Base-by-base conservation (phyloP, 2,329 filamentous ascomycete genomes). In the Zalaria obscura region DNA sequence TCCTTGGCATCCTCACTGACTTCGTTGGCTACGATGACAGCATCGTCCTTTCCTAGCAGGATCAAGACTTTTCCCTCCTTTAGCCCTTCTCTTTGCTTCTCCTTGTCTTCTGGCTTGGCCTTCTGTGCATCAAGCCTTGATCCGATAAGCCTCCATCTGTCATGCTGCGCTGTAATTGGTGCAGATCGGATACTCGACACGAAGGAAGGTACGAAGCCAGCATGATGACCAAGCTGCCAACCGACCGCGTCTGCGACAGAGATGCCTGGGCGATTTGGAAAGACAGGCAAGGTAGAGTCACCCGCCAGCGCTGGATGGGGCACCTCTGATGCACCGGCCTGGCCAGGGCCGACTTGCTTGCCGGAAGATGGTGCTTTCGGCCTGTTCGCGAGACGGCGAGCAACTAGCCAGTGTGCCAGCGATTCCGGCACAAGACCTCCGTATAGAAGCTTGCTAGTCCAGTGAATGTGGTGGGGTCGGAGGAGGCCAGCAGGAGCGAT, bases 401-500 rank as follows among this genome's bases (percentile, higher is more conserved):
- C 59, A 5, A 78, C 72, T 7, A 76, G 52, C n/a, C 56, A 61
- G n/a, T 63, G 57, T 2, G 75, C 58, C 5, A 83, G 48, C 37
- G 60, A 64, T 45, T 76, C 72, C 0, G 82, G 80, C 27, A 87
- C 55, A 25, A 76, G 52, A 1, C 71, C 72, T 4, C 70, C 71
- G 55, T 85, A 85, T 5, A 86, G 64, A 18, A 86, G 49, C 41
- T 70, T 71, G 52, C 72, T 77, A 46, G 68, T 67, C 59, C 72
- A 71, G 44, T 72, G 70, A 43, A 85, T 69, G 52, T 81, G 76
- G 9, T 65, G 63, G 4, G 64, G 60, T n/a, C 81, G 71, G 38
- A 94, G 75, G 36, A 94, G 67, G 0, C 88, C 88, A 0, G 79
- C 71, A 0, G 88, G 86, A 0, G 86, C 85, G 35, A 95, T 71